Evolutionary conservation across 192 early-diverging fungal species (phyloP).

Genomic region (Backusella macrospora): DNA sequence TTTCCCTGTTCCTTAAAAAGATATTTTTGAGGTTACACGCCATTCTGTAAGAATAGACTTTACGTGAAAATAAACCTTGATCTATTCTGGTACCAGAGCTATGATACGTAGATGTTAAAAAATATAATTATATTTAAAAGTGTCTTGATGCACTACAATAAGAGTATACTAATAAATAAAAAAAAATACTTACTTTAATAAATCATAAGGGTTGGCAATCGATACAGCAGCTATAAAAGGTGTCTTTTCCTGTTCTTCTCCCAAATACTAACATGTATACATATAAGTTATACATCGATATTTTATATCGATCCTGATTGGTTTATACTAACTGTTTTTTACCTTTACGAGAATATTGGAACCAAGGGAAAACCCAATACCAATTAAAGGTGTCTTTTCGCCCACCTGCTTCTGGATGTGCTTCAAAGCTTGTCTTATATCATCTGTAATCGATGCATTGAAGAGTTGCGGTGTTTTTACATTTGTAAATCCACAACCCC

Average conservation of each 20-base stretch:
- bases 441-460: slow-evolving; percentile 81
- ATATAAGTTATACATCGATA: not conserved
- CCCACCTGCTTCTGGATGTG: slow-evolving; percentile 54
- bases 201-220: slow-evolving; percentile 88
- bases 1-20: slow-evolving; percentile 44
- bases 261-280: slow-evolving; percentile 58
- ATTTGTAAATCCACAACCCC: slow-evolving; percentile 85
- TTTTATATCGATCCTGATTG: not conserved
- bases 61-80: slow-evolving; percentile 44
- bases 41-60: slow-evolving; percentile 54
- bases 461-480: slow-evolving; percentile 81
- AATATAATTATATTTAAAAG: not conserved
- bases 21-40: slow-evolving; percentile 48
- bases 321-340: slow-evolving; percentile 9
- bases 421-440: slow-evolving; percentile 63
- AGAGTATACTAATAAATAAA: not conserved
- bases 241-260: slow-evolving; percentile 78
- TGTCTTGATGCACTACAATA: not conserved
- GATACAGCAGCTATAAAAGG: slow-evolving; percentile 76
- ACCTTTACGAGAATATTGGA: slow-evolving; percentile 90
- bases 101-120: not conserved
- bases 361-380: slow-evolving; percentile 89
- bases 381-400: slow-evolving; percentile 71
- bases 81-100: slow-evolving; percentile 39
- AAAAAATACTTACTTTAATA: slow-evolving; percentile 52